Evolutionary conservation across 352 stramenopile species (phyloP).

Genomic region (Aphanomyces astaci): DNA sequence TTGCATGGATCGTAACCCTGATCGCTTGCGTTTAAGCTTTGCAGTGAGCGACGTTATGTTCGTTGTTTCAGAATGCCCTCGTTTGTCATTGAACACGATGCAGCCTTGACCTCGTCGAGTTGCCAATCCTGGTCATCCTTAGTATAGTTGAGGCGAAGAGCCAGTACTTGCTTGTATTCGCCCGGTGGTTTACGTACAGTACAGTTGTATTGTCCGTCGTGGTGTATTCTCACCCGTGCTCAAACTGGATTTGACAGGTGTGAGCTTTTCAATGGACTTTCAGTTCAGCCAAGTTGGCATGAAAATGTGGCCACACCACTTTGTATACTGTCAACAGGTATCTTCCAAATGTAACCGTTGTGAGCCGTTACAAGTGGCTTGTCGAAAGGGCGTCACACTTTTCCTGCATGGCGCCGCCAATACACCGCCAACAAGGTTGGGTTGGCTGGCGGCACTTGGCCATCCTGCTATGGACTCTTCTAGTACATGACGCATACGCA

Average conservation of each 20-base stretch:
- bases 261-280: too few species aligned
- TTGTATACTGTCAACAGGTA: neutral
- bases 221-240: too few species aligned
- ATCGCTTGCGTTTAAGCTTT: neutral
- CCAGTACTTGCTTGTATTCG: too few species aligned
- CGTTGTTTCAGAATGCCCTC: too few species aligned
- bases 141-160: too few species aligned
- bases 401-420: neutral
- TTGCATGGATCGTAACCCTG: neutral
- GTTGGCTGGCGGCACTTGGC: neutral
- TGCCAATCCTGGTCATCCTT: too few species aligned
- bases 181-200: too few species aligned
- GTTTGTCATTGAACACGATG: too few species aligned
- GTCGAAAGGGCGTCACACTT: neutral
- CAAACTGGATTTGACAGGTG: too few species aligned
- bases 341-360: neutral
- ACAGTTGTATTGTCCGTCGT: too few species aligned
- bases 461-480: neutral
- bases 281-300: too few species aligned
- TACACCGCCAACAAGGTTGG: neutral
- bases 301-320: neutral
- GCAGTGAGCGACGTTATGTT: neutral
- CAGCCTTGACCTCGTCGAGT: too few species aligned
- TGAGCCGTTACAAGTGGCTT: neutral
- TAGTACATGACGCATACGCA: neutral